A percentile compares a stretch with the other conserved stretches of the same genome.
phyloP scores from a whole-genome alignment of 2,329 filamentous ascomycete genomes.

The Pseudopithomyces chartarum region DNA sequence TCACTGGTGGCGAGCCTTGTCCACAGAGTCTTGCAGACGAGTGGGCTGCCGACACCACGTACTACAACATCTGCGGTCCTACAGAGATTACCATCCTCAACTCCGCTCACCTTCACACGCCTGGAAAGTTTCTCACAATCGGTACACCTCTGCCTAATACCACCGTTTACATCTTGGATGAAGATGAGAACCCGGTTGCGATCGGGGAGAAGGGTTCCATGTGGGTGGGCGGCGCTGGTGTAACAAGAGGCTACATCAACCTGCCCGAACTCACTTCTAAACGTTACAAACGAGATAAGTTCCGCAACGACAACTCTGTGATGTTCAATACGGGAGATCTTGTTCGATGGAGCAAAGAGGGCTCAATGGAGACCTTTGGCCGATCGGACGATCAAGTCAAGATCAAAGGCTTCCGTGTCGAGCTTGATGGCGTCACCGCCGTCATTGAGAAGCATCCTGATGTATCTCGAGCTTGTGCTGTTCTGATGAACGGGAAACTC shows the following conservation, averaged over 20 bases:
- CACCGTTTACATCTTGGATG: conserved; percentile 60
- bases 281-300: conserved; percentile 58
- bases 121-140: conserved; percentile 57
- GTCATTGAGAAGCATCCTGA: conserved; percentile 48
- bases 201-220: conserved; percentile 58
- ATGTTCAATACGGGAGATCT: conserved; percentile 69
- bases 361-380: conserved; percentile 60
- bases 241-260: conserved; percentile 62
- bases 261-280: conserved; percentile 57
- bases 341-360: conserved; percentile 59
- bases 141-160: conserved; percentile 63
- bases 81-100: conserved; percentile 66
- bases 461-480: conserved; percentile 54
- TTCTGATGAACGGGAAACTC: conserved; percentile 54
- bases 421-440: conserved; percentile 61
- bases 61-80: conserved; percentile 62
- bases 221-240: conserved; percentile 63
- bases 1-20: conserved; percentile 62
- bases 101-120: conserved; percentile 58
- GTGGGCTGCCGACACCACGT: conserved; percentile 54
- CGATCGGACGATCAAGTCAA: conserved; percentile 67
- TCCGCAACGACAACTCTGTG: conserved; percentile 51
- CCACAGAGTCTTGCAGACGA: conserved; percentile 58
- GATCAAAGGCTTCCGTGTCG: conserved; percentile 66
- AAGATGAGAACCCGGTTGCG: conserved; percentile 51